Percentiles rank a stretch among this genome's conserved stretches.
Conservation (phyloP, 2,329 filamentous ascomycete species). For the Colletotrichum sp. region DNA sequence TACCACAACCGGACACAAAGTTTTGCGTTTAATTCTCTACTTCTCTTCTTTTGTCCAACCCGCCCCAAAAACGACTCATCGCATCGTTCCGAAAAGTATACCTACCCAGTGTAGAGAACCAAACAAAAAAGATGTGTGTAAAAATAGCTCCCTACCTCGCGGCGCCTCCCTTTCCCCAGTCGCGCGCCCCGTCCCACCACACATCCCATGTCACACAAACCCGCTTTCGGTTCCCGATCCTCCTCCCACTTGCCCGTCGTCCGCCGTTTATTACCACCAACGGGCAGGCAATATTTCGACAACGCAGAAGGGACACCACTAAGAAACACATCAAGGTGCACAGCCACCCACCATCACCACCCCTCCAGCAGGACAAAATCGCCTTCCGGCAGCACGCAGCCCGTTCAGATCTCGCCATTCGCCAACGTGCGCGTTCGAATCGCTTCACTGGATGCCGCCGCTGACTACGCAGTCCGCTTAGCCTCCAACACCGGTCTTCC, state of each 20-base stretch:
- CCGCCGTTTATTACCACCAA: neutral
- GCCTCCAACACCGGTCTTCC: neutral
- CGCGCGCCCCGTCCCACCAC: neutral
- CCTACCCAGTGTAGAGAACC: neutral
- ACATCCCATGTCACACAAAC: neutral
- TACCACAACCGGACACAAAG: neutral
- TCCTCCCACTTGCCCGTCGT: slow-evolving; percentile 10
- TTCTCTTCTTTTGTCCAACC: neutral
- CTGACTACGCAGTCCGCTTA: neutral
- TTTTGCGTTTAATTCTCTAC: neutral
- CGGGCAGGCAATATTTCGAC: neutral
- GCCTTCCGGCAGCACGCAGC: neutral
- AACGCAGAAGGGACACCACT: neutral
- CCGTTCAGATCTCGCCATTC: slow-evolving; percentile 13
- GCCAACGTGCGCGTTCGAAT: slow-evolving; percentile 8
- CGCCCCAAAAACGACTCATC: neutral
- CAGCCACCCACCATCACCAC: neutral
- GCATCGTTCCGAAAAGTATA: neutral
- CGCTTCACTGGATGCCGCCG: neutral
- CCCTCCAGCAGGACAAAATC: neutral
- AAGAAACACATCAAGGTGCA: neutral
- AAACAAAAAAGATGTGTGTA: neutral
- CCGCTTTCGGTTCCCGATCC: neutral
- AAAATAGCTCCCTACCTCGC: slow-evolving; percentile 5
- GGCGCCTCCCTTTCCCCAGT: slow-evolving; percentile 14